Evolutionary conservation across 805 yeast species (phyloP).

Genomic region (Kazachstania kunashirensis): DNA sequence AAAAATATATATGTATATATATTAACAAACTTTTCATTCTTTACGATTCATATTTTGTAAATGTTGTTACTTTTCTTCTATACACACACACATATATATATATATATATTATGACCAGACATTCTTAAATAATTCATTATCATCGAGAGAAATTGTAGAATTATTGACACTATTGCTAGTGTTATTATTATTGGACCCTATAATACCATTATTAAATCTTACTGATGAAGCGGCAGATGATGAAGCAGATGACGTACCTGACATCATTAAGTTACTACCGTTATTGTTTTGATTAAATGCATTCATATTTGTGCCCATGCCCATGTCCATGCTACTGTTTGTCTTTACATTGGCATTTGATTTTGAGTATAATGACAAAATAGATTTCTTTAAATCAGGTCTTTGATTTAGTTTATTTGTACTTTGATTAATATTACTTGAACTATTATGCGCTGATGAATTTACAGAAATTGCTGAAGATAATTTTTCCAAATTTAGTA

Average conservation of each 20-base stretch:
- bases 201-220: neutral
- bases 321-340: slow-evolving; percentile 3
- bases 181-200: slow-evolving; percentile 1
- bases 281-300: neutral
- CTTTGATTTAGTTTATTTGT: slow-evolving; percentile 32
- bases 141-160: slow-evolving; percentile 36
- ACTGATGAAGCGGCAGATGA: slow-evolving; percentile 1
- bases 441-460: neutral
- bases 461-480: slow-evolving; percentile 4
- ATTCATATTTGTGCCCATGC: no score
- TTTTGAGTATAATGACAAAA: slow-evolving; percentile 75
- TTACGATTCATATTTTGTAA: no score
- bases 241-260: neutral
- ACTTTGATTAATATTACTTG: slow-evolving; percentile 2
- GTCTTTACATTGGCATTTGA: slow-evolving; percentile 25
- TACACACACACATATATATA: neutral
- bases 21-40: no score
- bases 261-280: neutral
- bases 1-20: no score
- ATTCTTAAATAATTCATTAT: slow-evolving; percentile 54
- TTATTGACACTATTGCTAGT: slow-evolving; percentile 6
- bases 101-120: slow-evolving; percentile 44
- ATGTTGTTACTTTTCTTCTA: neutral
- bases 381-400: slow-evolving; percentile 87
- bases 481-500: slow-evolving; percentile 5